Conservation (phyloP, 768 basidiomycete genomes). For the Rossbeevera mucosa region DNA sequence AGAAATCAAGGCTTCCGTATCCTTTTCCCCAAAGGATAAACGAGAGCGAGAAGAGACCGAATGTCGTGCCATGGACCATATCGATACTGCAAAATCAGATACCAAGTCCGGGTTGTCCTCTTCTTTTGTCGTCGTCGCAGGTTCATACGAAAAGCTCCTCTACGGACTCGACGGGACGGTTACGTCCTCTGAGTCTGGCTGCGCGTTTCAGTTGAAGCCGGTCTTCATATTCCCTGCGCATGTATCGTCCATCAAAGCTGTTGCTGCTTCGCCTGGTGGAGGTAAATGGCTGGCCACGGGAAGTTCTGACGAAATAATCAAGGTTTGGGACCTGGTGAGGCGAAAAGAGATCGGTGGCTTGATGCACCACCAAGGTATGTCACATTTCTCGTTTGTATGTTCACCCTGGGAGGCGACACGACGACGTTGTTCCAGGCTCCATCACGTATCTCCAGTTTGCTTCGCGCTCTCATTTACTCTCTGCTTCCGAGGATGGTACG, state of each 20-base stretch:
- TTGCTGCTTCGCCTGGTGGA: slow-evolving; percentile 81
- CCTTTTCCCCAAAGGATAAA: slow-evolving; percentile 28
- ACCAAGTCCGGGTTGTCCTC: slow-evolving; percentile 35
- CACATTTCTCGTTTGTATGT: not conserved
- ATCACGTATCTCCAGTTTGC: slow-evolving; percentile 87
- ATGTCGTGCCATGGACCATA: not conserved
- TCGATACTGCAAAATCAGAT: slow-evolving; percentile 1
- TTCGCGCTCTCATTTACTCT: slow-evolving; percentile 83
- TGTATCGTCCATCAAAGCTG: slow-evolving; percentile 86
- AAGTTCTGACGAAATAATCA: slow-evolving; percentile 93
- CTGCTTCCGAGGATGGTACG: slow-evolving; percentile 90
- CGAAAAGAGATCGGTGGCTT: slow-evolving; percentile 92
- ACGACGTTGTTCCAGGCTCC: slow-evolving; percentile 54
- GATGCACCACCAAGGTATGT: slow-evolving; percentile 88
- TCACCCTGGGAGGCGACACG: not conserved
- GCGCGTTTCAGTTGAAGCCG: slow-evolving; percentile 54
- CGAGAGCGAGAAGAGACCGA: slow-evolving; percentile 19
- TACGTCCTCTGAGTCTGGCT: slow-evolving; percentile 26
- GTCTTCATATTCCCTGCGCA: slow-evolving; percentile 98
- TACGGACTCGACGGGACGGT: slow-evolving; percentile 80
- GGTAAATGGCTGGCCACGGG: slow-evolving; percentile 97
- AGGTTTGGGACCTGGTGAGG: slow-evolving; percentile 92
- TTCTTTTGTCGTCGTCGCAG: slow-evolving; percentile 83
- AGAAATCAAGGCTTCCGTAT: slow-evolving; percentile 1
- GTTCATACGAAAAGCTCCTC: slow-evolving; percentile 94